Conservation (phyloP, 2,329 filamentous ascomycete genomes). For the Penicillium verrucosum region DNA sequence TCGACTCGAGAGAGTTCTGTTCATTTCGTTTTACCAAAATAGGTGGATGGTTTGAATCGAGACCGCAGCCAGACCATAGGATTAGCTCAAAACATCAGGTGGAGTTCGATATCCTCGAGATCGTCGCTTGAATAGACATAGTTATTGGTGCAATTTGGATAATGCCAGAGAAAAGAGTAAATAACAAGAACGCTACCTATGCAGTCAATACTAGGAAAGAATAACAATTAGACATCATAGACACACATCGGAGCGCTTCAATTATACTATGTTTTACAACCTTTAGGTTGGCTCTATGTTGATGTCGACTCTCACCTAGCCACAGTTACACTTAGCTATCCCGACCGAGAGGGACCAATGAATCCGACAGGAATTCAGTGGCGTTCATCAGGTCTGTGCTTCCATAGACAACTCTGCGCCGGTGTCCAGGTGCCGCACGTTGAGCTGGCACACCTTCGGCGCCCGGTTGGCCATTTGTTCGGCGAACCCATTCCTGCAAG, state of each 20-base stretch:
- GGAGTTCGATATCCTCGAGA: neutral
- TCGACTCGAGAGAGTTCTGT: neutral
- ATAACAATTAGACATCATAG: neutral
- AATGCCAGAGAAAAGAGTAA: neutral
- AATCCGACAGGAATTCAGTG: slow-evolving; percentile 58
- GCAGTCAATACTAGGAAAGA: neutral
- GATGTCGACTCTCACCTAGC: neutral
- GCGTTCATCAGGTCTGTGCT: slow-evolving; percentile 74
- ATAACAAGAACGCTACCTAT: neutral
- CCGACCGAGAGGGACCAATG: slow-evolving; percentile 55
- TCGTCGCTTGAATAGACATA: neutral
- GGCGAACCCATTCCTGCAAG: slow-evolving; percentile 88
- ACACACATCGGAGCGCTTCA: slow-evolving; percentile 1
- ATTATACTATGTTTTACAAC: slow-evolving; percentile 26
- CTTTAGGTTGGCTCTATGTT: slow-evolving; percentile 1
- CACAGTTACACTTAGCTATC: slow-evolving; percentile 44
- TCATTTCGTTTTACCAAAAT: neutral
- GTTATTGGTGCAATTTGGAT: neutral
- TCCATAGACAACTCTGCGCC: slow-evolving; percentile 85
- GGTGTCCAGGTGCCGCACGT: slow-evolving; percentile 49
- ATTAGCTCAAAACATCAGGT: neutral
- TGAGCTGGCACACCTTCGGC: slow-evolving; percentile 40
- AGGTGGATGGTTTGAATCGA: neutral
- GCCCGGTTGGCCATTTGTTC: slow-evolving; percentile 60
- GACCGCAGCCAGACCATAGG: neutral